phyloP scores from a whole-genome alignment of 768 basidiomycete genomes.

The Phlegmacium glaucopus region DNA sequence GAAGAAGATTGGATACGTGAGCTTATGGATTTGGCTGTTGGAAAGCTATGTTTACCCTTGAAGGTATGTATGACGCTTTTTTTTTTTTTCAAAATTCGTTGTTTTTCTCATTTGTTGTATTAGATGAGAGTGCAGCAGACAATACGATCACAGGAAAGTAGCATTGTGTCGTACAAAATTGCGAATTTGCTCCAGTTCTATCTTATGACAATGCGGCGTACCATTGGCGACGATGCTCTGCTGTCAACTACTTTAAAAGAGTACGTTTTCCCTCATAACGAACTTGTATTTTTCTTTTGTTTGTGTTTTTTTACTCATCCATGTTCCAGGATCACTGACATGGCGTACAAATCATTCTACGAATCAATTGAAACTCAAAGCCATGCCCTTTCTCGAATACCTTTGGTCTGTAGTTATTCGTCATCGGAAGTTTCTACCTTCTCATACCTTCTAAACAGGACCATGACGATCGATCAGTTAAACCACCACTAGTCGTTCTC shows the following conservation, averaged over 20 bases:
- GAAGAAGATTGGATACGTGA: conserved; percentile 80
- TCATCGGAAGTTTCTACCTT: background rate
- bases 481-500: conserved; percentile 74
- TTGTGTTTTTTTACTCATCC: too few species aligned
- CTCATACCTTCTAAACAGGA: conserved; percentile 38
- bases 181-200: conserved; percentile 97
- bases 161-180: conserved; percentile 88
- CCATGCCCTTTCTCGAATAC: conserved; percentile 52
- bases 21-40: conserved; percentile 77
- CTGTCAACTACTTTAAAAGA: conserved; percentile 77
- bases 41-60: conserved; percentile 84
- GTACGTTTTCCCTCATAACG: conserved; percentile 39
- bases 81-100: background rate
- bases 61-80: conserved; percentile 47
- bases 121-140: conserved; percentile 92
- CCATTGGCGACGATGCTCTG: conserved; percentile 81
- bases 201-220: conserved; percentile 86
- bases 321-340: conserved; percentile 63
- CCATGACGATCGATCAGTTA: conserved; percentile 62
- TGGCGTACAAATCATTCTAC: conserved; percentile 82
- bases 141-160: conserved; percentile 88
- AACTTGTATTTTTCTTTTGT: too few species aligned
- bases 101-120: conserved; percentile 1
- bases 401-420: conserved; percentile 39
- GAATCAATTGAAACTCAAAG: conserved; percentile 86